phyloP scores from a whole-genome alignment of 352 stramenopile species.

The Saprolegnia diclina region DNA sequence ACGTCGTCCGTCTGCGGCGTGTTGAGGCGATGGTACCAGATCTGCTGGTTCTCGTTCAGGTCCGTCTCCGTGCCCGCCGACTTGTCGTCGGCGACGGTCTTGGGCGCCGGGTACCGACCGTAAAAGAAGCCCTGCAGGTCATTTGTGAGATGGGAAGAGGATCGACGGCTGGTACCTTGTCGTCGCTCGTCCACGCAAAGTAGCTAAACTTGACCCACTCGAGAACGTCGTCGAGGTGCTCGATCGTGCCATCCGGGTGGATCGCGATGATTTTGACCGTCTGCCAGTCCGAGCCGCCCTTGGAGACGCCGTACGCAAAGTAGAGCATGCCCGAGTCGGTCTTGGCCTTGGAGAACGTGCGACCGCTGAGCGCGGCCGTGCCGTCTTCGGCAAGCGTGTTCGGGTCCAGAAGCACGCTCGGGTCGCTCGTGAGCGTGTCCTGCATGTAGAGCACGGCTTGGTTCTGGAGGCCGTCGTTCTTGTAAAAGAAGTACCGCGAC shows the following conservation, averaged over 20 bases:
- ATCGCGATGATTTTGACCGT: constrained; percentile 81
- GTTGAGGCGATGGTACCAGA: constrained; percentile 76
- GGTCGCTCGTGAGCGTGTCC: constrained; percentile 50
- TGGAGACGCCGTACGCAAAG: constrained; percentile 77
- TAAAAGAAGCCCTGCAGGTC: constrained; percentile 67
- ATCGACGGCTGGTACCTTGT: constrained; percentile 34
- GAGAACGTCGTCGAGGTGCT: constrained; percentile 68
- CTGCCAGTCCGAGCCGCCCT: constrained; percentile 81
- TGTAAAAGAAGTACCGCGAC: constrained; percentile 76
- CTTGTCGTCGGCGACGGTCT: constrained; percentile 54
- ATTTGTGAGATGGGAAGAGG: neutral
- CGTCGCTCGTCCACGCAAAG: constrained; percentile 78
- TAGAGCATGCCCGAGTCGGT: constrained; percentile 57
- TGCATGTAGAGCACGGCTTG: constrained; percentile 86
- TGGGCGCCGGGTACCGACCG: constrained; percentile 63
- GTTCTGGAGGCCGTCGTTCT: constrained; percentile 86
- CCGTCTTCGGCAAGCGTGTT: constrained; percentile 64
- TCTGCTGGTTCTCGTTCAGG: constrained; percentile 66
- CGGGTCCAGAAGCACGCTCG: constrained; percentile 73
- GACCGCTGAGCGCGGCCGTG: constrained; percentile 59
- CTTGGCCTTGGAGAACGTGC: constrained; percentile 70
- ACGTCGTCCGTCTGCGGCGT: constrained; percentile 65
- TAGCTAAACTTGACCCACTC: constrained; percentile 86
- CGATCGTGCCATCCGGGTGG: constrained; percentile 42
- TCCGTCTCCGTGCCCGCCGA: constrained; percentile 67